Percentiles rank a stretch among this genome's conserved stretches.
Evolutionary conservation across 2,329 filamentous ascomycete genomes (phyloP).

Genomic region (Pseudocercospora musae): DNA sequence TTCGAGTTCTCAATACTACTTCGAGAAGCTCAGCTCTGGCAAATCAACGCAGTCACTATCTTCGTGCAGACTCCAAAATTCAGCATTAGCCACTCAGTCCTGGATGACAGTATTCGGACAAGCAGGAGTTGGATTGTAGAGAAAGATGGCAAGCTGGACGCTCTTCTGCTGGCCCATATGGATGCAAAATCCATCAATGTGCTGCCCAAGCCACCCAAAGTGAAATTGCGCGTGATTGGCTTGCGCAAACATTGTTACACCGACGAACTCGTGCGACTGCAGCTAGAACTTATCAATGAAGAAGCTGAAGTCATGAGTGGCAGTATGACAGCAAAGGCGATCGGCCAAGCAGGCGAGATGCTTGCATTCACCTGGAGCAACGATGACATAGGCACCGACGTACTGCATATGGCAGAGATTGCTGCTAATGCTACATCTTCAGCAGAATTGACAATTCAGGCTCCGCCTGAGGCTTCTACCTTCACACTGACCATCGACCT

Average conservation of each 20-base stretch:
- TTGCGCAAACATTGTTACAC: conserved; percentile 74
- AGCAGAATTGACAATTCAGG: conserved; percentile 31
- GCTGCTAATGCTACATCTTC: conserved; percentile 11
- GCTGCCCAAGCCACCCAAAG: conserved; percentile 85
- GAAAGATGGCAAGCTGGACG: conserved; percentile 15
- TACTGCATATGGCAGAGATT: conserved; percentile 12
- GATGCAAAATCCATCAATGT: conserved; percentile 63
- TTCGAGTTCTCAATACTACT: conserved; percentile 70
- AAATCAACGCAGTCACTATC: conserved; percentile 62
- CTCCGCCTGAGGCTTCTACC: conserved; percentile 47
- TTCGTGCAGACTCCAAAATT: conserved; percentile 64
- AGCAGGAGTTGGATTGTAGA: conserved; percentile 16
- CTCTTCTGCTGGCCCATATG: conserved; percentile 34
- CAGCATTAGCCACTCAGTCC: conserved; percentile 63
- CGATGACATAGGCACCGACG: conserved; percentile 23
- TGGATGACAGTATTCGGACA: conserved; percentile 19
- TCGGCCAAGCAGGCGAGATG: conserved; percentile 13
- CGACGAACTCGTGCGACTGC: conserved; percentile 69
- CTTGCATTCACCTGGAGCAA: conserved; percentile 30
- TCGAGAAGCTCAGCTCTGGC: conserved; percentile 76
- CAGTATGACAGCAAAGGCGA: conserved; percentile 58
- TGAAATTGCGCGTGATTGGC: conserved; percentile 67
- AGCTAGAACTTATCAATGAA: conserved; percentile 71
- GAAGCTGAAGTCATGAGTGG: conserved; percentile 77
- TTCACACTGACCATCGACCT: conserved; percentile 71